Evolutionary conservation across 805 yeast species (phyloP), one percentile per base, ranked within the genome.

Genomic region (Isabelozyma heimii): DNA sequence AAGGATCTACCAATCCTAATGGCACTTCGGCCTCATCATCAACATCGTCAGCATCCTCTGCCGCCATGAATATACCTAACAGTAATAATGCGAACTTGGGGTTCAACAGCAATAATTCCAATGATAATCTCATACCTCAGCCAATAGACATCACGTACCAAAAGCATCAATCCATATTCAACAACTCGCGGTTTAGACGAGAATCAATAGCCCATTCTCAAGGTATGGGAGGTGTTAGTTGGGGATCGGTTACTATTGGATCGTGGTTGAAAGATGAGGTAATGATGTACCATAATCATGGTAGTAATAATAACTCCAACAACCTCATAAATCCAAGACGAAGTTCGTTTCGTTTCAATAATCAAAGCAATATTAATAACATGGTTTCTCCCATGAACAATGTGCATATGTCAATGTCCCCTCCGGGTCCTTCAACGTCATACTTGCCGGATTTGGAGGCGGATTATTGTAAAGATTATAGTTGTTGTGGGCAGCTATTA

Each of bases 221-320:
- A 65, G 98, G 98, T 9, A 89, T 94, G 85, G 98, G 98, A 41
- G 99, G 98, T 43, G 88, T 92, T 33, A 86, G 96, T 8, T 92
- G 97, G 97, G 98, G 98, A 17, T 91, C 96, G 2, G 83, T 91
- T 49, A 87, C 96, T 26, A 91, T 92, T 28, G 97, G 97, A 12
- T 85, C 94, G 13, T 92, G 99, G 99, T 75, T 92, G 20, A 87
- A 91, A 62, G 98, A 92, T 66, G 99, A 92, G 62, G 92, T 87
- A 15, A 77, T 87, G 83, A 79, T 86, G 73, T 77, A 50, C 30
- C 51, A 55, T 44, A 54, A 51, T 33, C 49, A 55, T 39, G 46
- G 26, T 4, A 42, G 47, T 37, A 48, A 67, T 42, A 56, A 52
- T 43, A 52, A 52, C 30, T 51, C 28, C 48, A 47, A 53, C 42